A percentile compares a stretch with the other conserved stretches of the same genome.
phyloP scores from a whole-genome alignment of 148 eudicot species.

The Heliamphora exappendiculata region DNA sequence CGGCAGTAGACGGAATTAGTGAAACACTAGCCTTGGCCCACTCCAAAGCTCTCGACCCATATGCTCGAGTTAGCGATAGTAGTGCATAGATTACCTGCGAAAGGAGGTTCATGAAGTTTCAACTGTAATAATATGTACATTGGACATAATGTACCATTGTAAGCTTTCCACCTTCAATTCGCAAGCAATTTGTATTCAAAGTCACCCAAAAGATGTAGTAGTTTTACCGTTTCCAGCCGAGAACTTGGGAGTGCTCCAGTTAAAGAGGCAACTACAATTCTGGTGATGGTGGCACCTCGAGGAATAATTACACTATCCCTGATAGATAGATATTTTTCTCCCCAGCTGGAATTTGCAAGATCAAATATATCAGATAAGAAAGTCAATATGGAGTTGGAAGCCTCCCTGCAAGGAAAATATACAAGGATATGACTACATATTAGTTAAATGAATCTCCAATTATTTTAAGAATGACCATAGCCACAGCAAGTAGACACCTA shows the following conservation, averaged over 20 bases:
- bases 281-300: slow-evolving; percentile 67
- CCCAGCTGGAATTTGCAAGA: slow-evolving; percentile 55
- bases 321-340: slow-evolving; percentile 47
- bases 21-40: slow-evolving; percentile 75
- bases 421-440: background rate
- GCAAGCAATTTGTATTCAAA: background rate
- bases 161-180: background rate
- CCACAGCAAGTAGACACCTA: background rate
- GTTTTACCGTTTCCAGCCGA: slow-evolving; percentile 67
- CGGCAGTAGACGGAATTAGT: slow-evolving; percentile 75
- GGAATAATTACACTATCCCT: slow-evolving; percentile 81
- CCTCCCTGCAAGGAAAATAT: slow-evolving; percentile 65
- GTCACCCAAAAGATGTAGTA: background rate
- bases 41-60: slow-evolving; percentile 55
- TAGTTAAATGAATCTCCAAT: background rate
- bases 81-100: slow-evolving; percentile 79
- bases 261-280: slow-evolving; percentile 76
- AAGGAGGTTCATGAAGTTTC: background rate
- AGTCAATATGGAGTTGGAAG: slow-evolving; percentile 87
- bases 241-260: slow-evolving; percentile 97
- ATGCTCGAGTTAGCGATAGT: slow-evolving; percentile 62
- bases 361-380: slow-evolving; percentile 91
- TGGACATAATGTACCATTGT: background rate
- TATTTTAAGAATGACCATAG: background rate
- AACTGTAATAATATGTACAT: background rate